phyloP scores from a whole-genome alignment of 202 grass and related monocot genomes.

The Schoenoplectus tabernaemontani region DNA sequence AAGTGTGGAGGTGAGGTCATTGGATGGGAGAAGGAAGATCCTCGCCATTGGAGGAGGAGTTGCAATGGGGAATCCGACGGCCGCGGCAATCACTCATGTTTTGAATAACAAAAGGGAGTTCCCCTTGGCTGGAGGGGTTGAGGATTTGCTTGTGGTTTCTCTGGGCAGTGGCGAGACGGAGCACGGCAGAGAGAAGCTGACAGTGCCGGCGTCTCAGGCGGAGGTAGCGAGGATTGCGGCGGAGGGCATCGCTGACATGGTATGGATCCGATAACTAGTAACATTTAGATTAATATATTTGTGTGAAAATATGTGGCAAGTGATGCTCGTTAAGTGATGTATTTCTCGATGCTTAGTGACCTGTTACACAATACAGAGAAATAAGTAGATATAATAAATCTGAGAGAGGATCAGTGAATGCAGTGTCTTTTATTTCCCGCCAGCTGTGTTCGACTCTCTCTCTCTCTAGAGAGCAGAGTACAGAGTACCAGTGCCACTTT shows the following conservation, averaged over 20 bases:
- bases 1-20: constrained; percentile 33
- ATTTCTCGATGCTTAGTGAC: background rate
- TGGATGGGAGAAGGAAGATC: constrained; percentile 53
- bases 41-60: constrained; percentile 45
- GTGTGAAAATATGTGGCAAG: no score
- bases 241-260: constrained; percentile 75
- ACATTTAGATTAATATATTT: no score
- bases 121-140: constrained; percentile 54
- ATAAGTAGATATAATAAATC: background rate
- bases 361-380: background rate
- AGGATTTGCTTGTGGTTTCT: constrained; percentile 82
- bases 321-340: no score
- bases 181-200: constrained; percentile 14
- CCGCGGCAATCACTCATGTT: constrained; percentile 81
- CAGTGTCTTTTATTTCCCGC: constrained; percentile 17
- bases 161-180: constrained; percentile 31
- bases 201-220: constrained; percentile 30
- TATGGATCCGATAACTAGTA: no score
- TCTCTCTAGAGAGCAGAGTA: background rate
- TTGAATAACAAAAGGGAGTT: constrained; percentile 94
- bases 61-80: constrained; percentile 76
- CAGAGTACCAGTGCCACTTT: background rate
- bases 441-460: background rate
- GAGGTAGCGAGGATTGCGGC: constrained; percentile 75
- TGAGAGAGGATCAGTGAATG: background rate